These are phyloP conservation scores for Arachis monticola DNA, from an alignment of 331 rosid genomes.

Conservation along the genomic window DNA sequence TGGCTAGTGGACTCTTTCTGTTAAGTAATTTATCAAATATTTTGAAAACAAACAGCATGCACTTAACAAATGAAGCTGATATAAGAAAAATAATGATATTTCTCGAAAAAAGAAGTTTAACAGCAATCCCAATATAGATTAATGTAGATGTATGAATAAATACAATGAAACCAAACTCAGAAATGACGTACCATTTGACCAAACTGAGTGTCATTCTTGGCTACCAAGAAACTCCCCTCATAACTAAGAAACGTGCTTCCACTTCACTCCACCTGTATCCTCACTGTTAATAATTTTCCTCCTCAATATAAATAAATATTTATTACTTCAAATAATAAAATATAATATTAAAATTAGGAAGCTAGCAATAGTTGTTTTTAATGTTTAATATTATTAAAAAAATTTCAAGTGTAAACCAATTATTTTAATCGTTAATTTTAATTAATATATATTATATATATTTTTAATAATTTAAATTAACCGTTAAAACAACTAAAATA, in stretches of 20 bases:
- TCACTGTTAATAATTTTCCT: background rate
- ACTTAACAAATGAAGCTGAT: too few species aligned
- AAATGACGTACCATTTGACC: conserved; percentile 54
- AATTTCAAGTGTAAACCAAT: too few species aligned
- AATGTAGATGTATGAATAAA: background rate
- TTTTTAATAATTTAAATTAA: too few species aligned
- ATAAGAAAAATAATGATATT: background rate
- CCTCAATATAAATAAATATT: background rate
- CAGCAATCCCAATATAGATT: background rate
- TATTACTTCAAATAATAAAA: background rate
- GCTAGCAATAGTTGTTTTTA: too few species aligned
- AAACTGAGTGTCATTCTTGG: conserved; percentile 55
- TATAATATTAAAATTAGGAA: too few species aligned
- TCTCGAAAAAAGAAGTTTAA: background rate
- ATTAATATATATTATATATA: too few species aligned
- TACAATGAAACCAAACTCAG: background rate
- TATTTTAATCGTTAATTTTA: too few species aligned
- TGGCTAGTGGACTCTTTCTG: background rate
- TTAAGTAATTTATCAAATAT: background rate
- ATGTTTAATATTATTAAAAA: too few species aligned
- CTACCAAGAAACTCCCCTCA: conserved; percentile 49
- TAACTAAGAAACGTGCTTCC: conserved; percentile 48
- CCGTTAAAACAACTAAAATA: too few species aligned
- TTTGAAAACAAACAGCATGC: too few species aligned
- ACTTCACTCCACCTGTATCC: conserved; percentile 37